Evolutionary conservation across 208 protist species (phyloP).

Genomic region (Histomonas meleagridis): DNA sequence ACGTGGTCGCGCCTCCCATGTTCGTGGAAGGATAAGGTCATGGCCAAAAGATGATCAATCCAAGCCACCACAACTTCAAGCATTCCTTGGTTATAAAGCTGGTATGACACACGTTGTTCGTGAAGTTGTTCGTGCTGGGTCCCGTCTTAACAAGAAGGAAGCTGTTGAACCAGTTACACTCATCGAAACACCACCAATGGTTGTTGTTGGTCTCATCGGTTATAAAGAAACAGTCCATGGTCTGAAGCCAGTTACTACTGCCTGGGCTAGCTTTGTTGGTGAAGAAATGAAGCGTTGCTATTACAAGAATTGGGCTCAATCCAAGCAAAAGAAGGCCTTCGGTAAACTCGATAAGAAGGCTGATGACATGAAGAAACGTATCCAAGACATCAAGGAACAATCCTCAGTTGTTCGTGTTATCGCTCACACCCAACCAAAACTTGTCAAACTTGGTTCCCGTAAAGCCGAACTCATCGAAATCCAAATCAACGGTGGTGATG

Average conservation of each 20-base stretch:
- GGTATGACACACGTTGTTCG: not conserved
- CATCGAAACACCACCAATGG: too few species aligned
- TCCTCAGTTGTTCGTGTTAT: conserved; percentile 83
- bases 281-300: conserved; percentile 80
- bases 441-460: conserved; percentile 72
- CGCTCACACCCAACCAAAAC: conserved; percentile 83
- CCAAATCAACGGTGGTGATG: conserved; percentile 78
- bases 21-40: conserved; percentile 62
- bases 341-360: conserved; percentile 70
- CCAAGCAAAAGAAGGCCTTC: conserved; percentile 85
- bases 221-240: not conserved
- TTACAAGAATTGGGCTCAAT: conserved; percentile 96
- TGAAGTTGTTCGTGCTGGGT: not conserved
- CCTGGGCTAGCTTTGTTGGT: conserved; percentile 87
- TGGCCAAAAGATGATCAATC: conserved; percentile 29
- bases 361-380: conserved; percentile 62
- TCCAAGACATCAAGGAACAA: conserved; percentile 81
- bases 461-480: conserved; percentile 97
- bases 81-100: not conserved
- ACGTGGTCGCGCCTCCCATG: conserved; percentile 75
- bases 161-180: too few species aligned
- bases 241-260: conserved; percentile 68
- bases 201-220: not conserved
- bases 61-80: not conserved
- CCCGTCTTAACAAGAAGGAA: not conserved